Percentiles rank a stretch among this genome's conserved stretches.
Evolutionary conservation across 768 basidiomycete species (phyloP).

Genomic region (Hygrocybe coccinea): DNA sequence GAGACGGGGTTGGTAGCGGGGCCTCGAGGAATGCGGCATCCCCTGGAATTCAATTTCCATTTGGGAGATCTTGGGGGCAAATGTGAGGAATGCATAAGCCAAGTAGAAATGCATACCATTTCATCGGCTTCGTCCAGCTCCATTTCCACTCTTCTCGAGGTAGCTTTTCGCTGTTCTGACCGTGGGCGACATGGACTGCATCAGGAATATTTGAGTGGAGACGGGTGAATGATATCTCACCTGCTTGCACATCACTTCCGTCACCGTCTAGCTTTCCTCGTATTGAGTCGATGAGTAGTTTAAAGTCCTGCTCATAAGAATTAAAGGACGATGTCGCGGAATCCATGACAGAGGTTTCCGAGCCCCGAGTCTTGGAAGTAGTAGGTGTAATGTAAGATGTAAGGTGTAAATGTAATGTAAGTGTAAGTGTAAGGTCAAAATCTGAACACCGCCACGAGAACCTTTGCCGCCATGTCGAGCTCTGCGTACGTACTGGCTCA

Average conservation of each 20-base stretch:
- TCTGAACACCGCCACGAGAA: constrained; percentile 4
- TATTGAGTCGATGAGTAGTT: constrained; percentile 72
- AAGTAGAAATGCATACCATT: constrained; percentile 55
- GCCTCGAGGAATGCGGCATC: constrained; percentile 79
- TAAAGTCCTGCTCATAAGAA: constrained; percentile 89
- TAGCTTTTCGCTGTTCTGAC: constrained; percentile 69
- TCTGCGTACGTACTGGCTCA: constrained; percentile 37
- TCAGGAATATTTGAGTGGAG: neutral
- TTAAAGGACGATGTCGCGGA: constrained; percentile 85
- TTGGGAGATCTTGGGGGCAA: constrained; percentile 73
- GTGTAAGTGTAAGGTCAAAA: neutral
- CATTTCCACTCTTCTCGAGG: constrained; percentile 82
- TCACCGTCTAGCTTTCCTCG: constrained; percentile 72
- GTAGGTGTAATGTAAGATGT: too few relatives aligned
- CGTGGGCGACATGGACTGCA: constrained; percentile 2
- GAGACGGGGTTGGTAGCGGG: constrained; percentile 72
- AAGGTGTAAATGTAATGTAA: too few relatives aligned
- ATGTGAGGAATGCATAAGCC: constrained; percentile 3
- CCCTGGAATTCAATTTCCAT: constrained; percentile 99
- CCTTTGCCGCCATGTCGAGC: constrained; percentile 38
- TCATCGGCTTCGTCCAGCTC: constrained; percentile 98
- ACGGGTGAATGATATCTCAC: constrained; percentile 37
- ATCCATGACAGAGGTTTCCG: constrained; percentile 2
- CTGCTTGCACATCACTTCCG: constrained; percentile 60
- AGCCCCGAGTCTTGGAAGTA: too few relatives aligned